Conservation (phyloP, 257 asterid species). For the Jasminum sambac region DNA sequence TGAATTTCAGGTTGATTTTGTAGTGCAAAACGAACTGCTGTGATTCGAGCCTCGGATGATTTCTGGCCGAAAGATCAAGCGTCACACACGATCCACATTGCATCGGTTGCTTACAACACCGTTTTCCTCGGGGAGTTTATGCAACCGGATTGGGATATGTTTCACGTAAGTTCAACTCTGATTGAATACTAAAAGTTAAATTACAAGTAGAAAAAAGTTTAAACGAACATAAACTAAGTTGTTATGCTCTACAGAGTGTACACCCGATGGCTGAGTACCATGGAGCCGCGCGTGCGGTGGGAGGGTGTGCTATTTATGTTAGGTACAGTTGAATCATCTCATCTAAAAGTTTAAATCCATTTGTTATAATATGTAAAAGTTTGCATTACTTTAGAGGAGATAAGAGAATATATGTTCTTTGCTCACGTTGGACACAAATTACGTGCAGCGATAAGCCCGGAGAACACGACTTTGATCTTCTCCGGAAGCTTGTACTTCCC, state of each 20-base stretch:
- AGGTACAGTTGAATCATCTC: slow-evolving; percentile 37
- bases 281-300: slow-evolving; percentile 91
- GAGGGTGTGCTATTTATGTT: slow-evolving; percentile 90
- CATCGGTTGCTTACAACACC: slow-evolving; percentile 91
- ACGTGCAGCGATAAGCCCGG: slow-evolving; percentile 85
- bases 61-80: slow-evolving; percentile 96
- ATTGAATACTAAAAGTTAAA: too few relatives aligned
- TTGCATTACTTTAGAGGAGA: too few relatives aligned
- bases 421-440: slow-evolving; percentile 13
- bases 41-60: slow-evolving; percentile 86
- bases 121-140: slow-evolving; percentile 86
- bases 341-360: not conserved
- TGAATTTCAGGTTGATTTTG: slow-evolving; percentile 3
- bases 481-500: slow-evolving; percentile 81
- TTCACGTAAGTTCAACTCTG: slow-evolving; percentile 82
- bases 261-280: slow-evolving; percentile 96
- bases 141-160: slow-evolving; percentile 99
- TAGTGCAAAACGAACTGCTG: slow-evolving; percentile 75
- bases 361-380: too few relatives aligned
- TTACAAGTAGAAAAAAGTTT: too few relatives aligned
- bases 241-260: slow-evolving; percentile 49
- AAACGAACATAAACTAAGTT: not conserved
- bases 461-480: slow-evolving; percentile 74
- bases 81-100: slow-evolving; percentile 93
- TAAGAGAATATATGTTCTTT: not conserved